A percentile compares a stretch with the other conserved stretches of the same genome.
Evolutionary conservation across 495 filamentous ascomycete species (phyloP).

Genomic region (Trichoderma reesei): DNA sequence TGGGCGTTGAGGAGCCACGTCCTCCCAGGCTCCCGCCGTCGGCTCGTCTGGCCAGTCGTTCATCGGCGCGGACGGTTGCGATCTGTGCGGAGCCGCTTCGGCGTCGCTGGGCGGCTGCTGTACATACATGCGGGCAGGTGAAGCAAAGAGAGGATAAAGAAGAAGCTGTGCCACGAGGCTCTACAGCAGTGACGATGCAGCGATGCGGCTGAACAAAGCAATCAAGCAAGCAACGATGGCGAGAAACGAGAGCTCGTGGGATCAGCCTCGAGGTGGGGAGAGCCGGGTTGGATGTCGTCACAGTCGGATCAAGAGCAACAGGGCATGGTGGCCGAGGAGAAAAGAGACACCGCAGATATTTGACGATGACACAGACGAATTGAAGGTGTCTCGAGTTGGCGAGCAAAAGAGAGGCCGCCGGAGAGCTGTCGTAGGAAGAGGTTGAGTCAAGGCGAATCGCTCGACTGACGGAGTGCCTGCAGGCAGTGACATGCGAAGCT

Average conservation of each 20-base stretch:
- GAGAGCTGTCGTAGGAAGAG: no score
- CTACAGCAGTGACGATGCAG: no score
- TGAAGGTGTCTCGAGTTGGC: background rate
- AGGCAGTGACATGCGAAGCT: background rate
- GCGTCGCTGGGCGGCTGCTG: background rate
- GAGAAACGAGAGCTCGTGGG: background rate
- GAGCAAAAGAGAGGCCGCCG: no score
- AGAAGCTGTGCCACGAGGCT: no score
- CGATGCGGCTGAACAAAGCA: no score
- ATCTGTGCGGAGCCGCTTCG: background rate
- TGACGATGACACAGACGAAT: background rate
- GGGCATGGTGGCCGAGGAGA: background rate
- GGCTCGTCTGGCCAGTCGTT: constrained; percentile 1
- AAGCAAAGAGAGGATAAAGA: background rate
- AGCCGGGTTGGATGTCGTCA: background rate
- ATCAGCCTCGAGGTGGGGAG: background rate
- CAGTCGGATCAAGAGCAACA: background rate
- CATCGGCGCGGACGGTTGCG: background rate
- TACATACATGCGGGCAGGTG: background rate
- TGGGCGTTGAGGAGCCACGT: background rate
- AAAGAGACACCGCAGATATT: background rate
- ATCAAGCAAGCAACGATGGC: no score
- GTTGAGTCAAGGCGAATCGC: background rate
- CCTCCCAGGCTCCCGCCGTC: background rate
- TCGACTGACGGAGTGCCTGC: no score